These are phyloP conservation scores for Smittium mucronatum DNA, from an alignment of 371 early-diverging fungal genomes.

Conservation along the genomic window DNA sequence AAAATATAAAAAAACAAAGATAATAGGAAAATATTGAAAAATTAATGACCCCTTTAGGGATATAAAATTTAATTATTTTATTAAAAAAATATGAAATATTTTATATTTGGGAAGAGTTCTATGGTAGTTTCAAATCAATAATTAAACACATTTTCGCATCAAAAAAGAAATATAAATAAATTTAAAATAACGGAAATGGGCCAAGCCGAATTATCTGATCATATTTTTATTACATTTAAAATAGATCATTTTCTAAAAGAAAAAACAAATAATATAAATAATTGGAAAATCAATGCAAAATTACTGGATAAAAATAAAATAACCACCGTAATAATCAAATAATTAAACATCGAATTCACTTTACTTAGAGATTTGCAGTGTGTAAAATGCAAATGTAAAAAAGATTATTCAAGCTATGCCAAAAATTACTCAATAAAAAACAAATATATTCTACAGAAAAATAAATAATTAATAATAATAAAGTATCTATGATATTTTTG, in stretches of 20 bases:
- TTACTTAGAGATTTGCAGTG: neutral
- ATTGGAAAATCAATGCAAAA: neutral
- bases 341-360: neutral
- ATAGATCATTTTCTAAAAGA: neutral
- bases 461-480: neutral
- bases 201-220: neutral
- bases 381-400: neutral
- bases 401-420: neutral
- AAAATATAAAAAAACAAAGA: neutral
- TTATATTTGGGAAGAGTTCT: neutral
- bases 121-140: neutral
- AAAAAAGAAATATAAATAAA: neutral
- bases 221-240: neutral
- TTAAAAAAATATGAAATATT: neutral
- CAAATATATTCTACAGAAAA: neutral
- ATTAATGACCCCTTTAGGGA: neutral
- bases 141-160: conserved; percentile 3
- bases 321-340: neutral
- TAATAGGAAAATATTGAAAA: conserved; percentile 4
- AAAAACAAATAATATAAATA: neutral
- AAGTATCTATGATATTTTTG: neutral
- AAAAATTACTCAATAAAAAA: neutral
- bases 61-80: neutral
- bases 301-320: neutral
- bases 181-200: neutral